These are phyloP conservation scores for Pseudogymnoascus sp. DNA, from an alignment of 2,329 filamentous ascomycete genomes.

Conservation along the genomic window DNA sequence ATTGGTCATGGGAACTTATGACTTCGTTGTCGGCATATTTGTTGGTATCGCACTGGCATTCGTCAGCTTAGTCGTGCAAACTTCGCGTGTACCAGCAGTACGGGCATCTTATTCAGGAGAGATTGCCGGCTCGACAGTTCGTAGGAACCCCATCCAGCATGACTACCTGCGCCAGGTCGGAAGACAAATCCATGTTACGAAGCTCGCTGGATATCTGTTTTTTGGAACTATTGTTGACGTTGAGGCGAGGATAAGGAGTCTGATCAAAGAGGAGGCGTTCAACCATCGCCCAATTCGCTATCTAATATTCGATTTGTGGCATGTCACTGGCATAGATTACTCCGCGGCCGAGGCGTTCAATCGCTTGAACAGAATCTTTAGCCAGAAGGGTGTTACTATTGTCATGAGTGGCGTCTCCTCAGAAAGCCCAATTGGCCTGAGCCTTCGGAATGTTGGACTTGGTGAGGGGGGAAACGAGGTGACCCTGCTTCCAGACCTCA, in stretches of 20 bases:
- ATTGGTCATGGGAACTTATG: constrained; percentile 90
- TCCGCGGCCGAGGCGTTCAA: constrained; percentile 94
- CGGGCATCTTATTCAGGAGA: constrained; percentile 85
- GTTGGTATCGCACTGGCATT: constrained; percentile 89
- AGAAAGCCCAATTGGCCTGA: constrained; percentile 67
- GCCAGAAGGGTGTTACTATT: constrained; percentile 70
- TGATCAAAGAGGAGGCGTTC: constrained; percentile 81
- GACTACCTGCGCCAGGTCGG: constrained; percentile 81
- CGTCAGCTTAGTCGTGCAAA: constrained; percentile 83
- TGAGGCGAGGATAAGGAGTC: constrained; percentile 74
- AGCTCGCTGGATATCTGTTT: constrained; percentile 92
- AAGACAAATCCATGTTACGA: constrained; percentile 82
- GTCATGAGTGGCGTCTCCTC: constrained; percentile 78
- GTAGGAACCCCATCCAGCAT: constrained; percentile 82
- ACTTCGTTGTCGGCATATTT: constrained; percentile 92
- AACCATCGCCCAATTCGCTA: constrained; percentile 74
- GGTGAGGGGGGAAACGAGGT: constrained; percentile 68
- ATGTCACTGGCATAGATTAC: constrained; percentile 91
- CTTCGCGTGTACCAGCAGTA: constrained; percentile 82
- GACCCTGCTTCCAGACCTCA: constrained; percentile 79
- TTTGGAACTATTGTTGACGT: constrained; percentile 97
- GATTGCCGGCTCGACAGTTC: constrained; percentile 84
- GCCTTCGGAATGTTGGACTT: constrained; percentile 77
- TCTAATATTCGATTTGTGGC: constrained; percentile 78
- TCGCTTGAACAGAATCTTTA: constrained; percentile 78